Conservation (phyloP, 1,139 yeast genomes). For the Taphrina flavorubra region DNA sequence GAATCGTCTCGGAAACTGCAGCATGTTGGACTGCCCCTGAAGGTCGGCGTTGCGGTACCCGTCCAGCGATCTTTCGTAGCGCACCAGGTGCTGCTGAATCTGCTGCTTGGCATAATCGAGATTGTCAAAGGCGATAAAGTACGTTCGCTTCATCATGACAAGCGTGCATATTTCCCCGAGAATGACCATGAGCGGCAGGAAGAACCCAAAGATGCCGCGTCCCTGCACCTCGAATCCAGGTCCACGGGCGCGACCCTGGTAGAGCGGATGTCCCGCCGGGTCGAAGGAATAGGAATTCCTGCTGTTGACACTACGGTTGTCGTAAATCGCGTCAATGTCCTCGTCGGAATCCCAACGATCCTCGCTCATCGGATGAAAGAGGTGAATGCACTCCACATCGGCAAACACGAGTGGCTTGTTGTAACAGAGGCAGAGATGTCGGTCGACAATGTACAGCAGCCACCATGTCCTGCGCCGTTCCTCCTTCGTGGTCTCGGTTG, state of each 20-base stretch:
- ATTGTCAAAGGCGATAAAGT: conserved; percentile 35
- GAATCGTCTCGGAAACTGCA: conserved; percentile 14
- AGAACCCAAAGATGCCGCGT: conserved; percentile 47
- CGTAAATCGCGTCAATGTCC: conserved; percentile 20
- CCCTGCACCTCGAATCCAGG: conserved; percentile 45
- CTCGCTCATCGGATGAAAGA: conserved; percentile 53
- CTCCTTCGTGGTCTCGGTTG: conserved; percentile 52
- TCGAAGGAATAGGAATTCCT: conserved; percentile 19
- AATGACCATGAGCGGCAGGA: conserved; percentile 47
- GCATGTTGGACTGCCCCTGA: conserved; percentile 2
- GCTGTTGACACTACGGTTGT: conserved; percentile 16
- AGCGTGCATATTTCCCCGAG: conserved; percentile 47
- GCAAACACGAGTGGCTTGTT: conserved; percentile 52
- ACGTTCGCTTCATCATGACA: conserved; percentile 44
- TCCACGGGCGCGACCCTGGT: conserved; percentile 27
- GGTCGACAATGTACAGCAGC: conserved; percentile 55
- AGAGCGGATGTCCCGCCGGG: conserved; percentile 9
- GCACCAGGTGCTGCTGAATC: conserved; percentile 42
- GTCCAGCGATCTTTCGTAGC: conserved; percentile 40
- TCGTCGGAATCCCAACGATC: conserved; percentile 51
- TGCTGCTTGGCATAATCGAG: conserved; percentile 33
- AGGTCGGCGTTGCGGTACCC: conserved; percentile 27
- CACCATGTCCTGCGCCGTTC: conserved; percentile 57
- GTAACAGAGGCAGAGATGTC: conserved; percentile 55
- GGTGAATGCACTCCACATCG: conserved; percentile 52